Evolutionary conservation across 75 land plant species (phyloP).

Genomic region (Pinus taeda): DNA sequence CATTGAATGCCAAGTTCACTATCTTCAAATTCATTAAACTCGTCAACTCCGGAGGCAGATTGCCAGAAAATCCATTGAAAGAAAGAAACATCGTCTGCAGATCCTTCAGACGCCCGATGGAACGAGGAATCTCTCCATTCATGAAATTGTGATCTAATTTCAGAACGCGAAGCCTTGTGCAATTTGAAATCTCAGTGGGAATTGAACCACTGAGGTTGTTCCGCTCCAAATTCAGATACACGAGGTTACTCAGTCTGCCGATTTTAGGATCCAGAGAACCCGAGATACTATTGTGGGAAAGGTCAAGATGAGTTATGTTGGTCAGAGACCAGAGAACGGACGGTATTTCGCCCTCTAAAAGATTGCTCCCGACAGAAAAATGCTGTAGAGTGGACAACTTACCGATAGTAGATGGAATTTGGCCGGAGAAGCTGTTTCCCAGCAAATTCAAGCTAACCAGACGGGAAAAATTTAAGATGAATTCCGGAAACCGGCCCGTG

Average conservation of each 20-base stretch:
- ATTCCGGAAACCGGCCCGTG: not conserved
- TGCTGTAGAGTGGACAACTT: constrained; percentile 6
- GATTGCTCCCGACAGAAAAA: constrained; percentile 9
- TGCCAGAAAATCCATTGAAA: constrained; percentile 12
- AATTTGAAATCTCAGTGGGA: constrained; percentile 3
- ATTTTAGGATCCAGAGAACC: not conserved
- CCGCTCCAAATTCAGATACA: constrained; percentile 5
- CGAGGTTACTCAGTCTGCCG: constrained; percentile 1
- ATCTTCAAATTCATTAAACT: not conserved
- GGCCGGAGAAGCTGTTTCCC: constrained; percentile 24
- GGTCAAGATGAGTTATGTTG: constrained; percentile 7
- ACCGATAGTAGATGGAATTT: not conserved
- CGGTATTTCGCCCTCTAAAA: not conserved
- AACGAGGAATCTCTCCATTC: not conserved
- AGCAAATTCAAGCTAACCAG: constrained; percentile 13
- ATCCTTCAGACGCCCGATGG: not conserved
- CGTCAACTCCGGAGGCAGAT: constrained; percentile 9
- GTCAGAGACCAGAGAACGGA: not conserved
- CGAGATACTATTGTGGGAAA: constrained; percentile 15
- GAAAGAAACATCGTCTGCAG: constrained; percentile 6
- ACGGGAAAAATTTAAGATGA: not conserved
- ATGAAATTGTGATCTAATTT: constrained; percentile 5
- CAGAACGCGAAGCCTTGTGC: constrained; percentile 3
- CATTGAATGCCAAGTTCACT: constrained; percentile 18
- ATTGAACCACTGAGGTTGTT: constrained; percentile 15